These are phyloP conservation scores for Daldinia childiae DNA, from an alignment of 495 filamentous ascomycete genomes.

Conservation along the genomic window DNA sequence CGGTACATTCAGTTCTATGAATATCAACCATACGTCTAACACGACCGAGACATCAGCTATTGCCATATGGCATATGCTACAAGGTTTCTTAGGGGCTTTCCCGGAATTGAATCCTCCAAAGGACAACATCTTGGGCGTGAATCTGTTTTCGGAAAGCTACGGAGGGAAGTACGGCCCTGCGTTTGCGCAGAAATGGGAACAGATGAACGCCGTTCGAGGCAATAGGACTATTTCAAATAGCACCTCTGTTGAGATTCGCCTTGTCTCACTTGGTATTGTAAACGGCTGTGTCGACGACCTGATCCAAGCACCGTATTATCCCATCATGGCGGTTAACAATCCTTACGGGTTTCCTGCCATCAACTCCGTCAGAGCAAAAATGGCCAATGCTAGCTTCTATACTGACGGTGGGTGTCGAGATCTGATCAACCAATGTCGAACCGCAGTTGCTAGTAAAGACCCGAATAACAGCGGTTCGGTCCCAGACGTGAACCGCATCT, in stretches of 20 bases:
- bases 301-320: constrained; percentile 73
- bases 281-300: constrained; percentile 82
- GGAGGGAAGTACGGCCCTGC: constrained; percentile 71
- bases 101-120: constrained; percentile 69
- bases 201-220: constrained; percentile 65
- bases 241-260: constrained; percentile 61
- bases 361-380: constrained; percentile 52
- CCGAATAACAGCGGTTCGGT: constrained; percentile 56
- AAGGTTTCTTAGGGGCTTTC: constrained; percentile 71
- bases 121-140: constrained; percentile 60
- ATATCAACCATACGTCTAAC: constrained; percentile 64
- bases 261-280: constrained; percentile 67
- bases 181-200: constrained; percentile 69
- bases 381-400: constrained; percentile 56
- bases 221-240: constrained; percentile 59
- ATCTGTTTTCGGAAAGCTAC: constrained; percentile 72
- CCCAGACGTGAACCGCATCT: constrained; percentile 57
- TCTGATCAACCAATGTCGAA: constrained; percentile 60
- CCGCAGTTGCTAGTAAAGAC: constrained; percentile 54
- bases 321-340: constrained; percentile 75
- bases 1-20: constrained; percentile 70
- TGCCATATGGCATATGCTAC: constrained; percentile 75
- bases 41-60: constrained; percentile 71
- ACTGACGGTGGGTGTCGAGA: constrained; percentile 61
- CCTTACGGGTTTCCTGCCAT: constrained; percentile 76